Evolutionary conservation across 208 protist species (phyloP).

Genomic region (Acanthamoeba lenticulata): DNA sequence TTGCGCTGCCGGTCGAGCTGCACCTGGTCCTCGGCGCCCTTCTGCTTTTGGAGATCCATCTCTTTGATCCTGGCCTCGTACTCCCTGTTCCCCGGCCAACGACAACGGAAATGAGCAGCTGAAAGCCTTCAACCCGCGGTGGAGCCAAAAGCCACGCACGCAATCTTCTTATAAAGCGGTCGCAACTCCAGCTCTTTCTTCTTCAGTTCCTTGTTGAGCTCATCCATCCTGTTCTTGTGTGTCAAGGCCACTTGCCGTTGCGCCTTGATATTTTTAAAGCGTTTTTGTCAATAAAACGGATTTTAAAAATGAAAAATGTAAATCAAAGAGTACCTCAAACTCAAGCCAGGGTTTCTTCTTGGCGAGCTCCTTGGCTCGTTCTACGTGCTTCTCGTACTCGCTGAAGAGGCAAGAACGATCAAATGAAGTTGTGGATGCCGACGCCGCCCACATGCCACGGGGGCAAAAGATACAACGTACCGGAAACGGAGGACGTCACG

Average conservation of each 20-base stretch:
- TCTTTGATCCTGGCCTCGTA: neutral
- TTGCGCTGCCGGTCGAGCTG: neutral
- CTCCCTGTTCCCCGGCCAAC: too few relatives aligned
- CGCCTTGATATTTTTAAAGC: too few relatives aligned
- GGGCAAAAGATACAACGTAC: too few relatives aligned
- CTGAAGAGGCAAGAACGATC: neutral
- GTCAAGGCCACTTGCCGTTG: neutral
- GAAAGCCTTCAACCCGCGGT: too few relatives aligned
- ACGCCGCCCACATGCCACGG: neutral
- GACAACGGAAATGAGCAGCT: too few relatives aligned
- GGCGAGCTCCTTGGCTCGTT: neutral
- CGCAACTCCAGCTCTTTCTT: constrained; percentile 59
- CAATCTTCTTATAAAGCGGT: neutral
- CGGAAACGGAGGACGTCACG: constrained; percentile 70
- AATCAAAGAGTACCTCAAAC: neutral
- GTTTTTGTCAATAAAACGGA: too few relatives aligned
- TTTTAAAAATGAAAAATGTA: too few relatives aligned
- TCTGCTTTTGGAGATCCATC: neutral
- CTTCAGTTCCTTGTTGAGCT: neutral
- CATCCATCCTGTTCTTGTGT: neutral
- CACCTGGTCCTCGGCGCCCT: neutral
- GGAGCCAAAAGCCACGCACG: neutral
- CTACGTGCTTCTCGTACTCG: constrained; percentile 36
- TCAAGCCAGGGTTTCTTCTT: constrained; percentile 29
- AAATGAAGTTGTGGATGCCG: neutral